Evolutionary conservation across 345 rosid species (phyloP).

Genomic region (Citrus trifoliata): DNA sequence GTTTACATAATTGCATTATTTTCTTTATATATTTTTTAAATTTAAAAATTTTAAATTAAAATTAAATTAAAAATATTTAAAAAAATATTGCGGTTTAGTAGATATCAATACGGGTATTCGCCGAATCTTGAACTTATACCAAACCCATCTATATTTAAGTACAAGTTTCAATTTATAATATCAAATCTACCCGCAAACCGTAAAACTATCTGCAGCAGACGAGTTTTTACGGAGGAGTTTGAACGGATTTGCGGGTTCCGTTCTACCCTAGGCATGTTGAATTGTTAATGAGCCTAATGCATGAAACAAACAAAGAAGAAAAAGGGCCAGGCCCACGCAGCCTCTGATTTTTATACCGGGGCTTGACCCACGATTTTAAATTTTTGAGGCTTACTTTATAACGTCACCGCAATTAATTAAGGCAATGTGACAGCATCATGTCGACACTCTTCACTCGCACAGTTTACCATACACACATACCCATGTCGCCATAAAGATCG

Average conservation of each 20-base stretch:
- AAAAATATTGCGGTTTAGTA: no score
- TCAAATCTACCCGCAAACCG: no score
- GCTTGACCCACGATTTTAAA: not conserved
- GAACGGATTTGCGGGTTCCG: no score
- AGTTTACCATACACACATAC: conserved; percentile 5
- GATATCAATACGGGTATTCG: fast-evolving
- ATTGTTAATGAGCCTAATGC: no score
- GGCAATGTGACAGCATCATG: not conserved
- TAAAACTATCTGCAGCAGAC: no score
- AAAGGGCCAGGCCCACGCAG: not conserved
- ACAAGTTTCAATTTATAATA: fast-evolving
- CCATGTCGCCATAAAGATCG: conserved; percentile 23
- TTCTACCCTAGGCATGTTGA: no score
- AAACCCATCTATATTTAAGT: fast-evolving
- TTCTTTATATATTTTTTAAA: no score
- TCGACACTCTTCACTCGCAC: not conserved
- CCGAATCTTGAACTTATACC: fast-evolving
- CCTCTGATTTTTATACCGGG: not conserved
- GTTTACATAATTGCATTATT: no score
- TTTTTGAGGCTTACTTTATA: not conserved
- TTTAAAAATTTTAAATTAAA: no score
- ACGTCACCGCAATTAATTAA: not conserved
- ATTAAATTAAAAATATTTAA: no score
- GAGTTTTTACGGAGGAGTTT: no score
- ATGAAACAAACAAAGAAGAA: not conserved